Evolutionary conservation across 176 grass and related monocot species (phyloP).

Genomic region (Zea luxurians): DNA sequence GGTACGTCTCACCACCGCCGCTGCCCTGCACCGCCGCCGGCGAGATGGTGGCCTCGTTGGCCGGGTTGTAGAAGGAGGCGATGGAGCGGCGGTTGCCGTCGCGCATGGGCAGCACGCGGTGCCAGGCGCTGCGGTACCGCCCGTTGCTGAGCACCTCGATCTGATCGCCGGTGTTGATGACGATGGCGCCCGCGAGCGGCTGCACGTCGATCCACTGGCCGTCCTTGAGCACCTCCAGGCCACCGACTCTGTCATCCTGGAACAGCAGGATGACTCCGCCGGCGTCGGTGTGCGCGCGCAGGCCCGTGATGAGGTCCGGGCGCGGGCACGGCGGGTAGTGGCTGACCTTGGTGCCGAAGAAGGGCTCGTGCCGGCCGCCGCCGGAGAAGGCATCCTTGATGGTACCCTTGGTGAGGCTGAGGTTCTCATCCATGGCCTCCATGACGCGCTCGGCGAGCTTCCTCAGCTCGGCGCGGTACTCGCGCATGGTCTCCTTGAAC

Average conservation of each 20-base stretch:
- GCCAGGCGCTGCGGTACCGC: slow-evolving; percentile 64
- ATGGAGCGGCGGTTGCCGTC: slow-evolving; percentile 62
- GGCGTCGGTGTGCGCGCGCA: slow-evolving; percentile 67
- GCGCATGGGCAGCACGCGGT: slow-evolving; percentile 62
- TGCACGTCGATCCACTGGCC: slow-evolving; percentile 61
- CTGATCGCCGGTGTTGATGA: slow-evolving; percentile 69
- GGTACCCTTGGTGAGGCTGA: slow-evolving; percentile 37
- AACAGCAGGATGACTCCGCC: slow-evolving; percentile 66
- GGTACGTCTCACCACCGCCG: background rate
- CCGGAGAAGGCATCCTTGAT: slow-evolving; percentile 49
- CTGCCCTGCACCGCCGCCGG: slow-evolving; percentile 1
- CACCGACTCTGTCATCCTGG: slow-evolving; percentile 58
- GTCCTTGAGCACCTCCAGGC: slow-evolving; percentile 61
- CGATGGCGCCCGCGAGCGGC: slow-evolving; percentile 56
- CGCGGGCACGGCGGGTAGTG: slow-evolving; percentile 82
- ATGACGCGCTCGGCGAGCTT: slow-evolving; percentile 45
- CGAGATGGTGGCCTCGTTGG: slow-evolving; percentile 42
- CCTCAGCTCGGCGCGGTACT: slow-evolving; percentile 53
- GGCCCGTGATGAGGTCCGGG: slow-evolving; percentile 54
- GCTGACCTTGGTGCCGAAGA: slow-evolving; percentile 77
- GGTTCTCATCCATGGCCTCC: slow-evolving; percentile 64
- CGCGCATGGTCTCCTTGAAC: slow-evolving; percentile 35
- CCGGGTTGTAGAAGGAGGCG: slow-evolving; percentile 67
- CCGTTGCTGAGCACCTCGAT: slow-evolving; percentile 71
- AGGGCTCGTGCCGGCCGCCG: slow-evolving; percentile 23